A percentile compares a stretch with the other conserved stretches of the same genome.
Conservation (phyloP, 108 stramenopile genomes). For the Nitzschia sp. region DNA sequence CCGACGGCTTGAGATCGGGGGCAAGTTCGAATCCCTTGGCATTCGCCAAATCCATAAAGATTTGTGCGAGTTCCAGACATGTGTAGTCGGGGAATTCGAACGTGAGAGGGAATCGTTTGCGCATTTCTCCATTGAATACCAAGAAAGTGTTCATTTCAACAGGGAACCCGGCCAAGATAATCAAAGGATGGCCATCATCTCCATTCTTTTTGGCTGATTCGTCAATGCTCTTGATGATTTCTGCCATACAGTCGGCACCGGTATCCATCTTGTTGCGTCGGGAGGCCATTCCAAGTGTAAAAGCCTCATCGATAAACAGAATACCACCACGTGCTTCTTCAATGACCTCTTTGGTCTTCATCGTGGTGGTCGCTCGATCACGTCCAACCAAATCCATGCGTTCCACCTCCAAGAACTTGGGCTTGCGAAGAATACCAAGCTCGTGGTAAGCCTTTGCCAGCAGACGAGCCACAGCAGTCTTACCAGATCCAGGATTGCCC, state of each 20-base stretch:
- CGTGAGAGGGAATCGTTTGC: conserved; percentile 75
- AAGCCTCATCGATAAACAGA: conserved; percentile 91
- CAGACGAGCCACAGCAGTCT: conserved; percentile 93
- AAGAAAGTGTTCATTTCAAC: conserved; percentile 87
- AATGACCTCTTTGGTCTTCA: conserved; percentile 86
- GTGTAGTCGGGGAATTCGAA: conserved; percentile 92
- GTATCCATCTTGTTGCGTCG: conserved; percentile 70
- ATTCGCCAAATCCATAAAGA: conserved; percentile 79
- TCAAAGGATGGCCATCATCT: conserved; percentile 59
- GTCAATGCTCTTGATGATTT: conserved; percentile 78
- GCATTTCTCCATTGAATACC: conserved; percentile 63
- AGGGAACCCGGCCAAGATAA: conserved; percentile 87
- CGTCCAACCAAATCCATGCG: conserved; percentile 85
- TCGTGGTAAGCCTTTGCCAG: conserved; percentile 90
- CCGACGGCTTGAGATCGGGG: conserved; percentile 50
- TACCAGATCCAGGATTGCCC: conserved; percentile 96
- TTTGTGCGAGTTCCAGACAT: conserved; percentile 74
- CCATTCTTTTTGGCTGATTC: conserved; percentile 56
- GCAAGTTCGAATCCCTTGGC: conserved; percentile 88
- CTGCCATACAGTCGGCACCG: conserved; percentile 70
- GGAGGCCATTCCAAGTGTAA: conserved; percentile 84
- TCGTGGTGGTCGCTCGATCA: conserved; percentile 70
- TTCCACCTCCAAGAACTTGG: conserved; percentile 89
- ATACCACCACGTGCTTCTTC: conserved; percentile 89
- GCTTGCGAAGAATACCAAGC: conserved; percentile 82